A percentile compares a stretch with the other conserved stretches of the same genome.
Evolutionary conservation across 768 basidiomycete genomes (phyloP).

Genomic region (Clavulina sp.): DNA sequence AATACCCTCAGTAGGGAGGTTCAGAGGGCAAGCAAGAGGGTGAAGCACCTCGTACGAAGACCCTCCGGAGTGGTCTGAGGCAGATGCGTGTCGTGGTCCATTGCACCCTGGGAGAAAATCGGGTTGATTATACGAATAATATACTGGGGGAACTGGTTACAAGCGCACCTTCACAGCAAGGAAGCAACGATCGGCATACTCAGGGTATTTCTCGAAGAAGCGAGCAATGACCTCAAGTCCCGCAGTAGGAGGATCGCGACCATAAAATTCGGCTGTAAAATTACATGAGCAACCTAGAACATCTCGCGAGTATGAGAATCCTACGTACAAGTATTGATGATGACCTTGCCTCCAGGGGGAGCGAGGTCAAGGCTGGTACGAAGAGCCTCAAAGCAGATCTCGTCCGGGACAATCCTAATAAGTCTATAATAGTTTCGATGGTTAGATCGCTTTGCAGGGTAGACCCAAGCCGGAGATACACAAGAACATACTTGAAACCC

Average conservation of each 20-base stretch:
- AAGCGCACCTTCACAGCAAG: constrained; percentile 25
- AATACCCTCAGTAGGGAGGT: not conserved
- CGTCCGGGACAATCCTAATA: no score
- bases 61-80: not conserved
- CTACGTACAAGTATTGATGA: constrained; percentile 34
- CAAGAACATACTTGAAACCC: no score
- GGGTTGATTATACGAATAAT: not conserved
- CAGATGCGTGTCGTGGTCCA: not conserved
- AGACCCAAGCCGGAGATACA: no score
- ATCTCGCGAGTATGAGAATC: no score
- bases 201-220: constrained; percentile 21
- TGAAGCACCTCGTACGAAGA: not conserved
- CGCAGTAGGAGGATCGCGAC: constrained; percentile 3
- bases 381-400: constrained; percentile 45
- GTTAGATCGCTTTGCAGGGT: no score
- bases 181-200: constrained; percentile 19
- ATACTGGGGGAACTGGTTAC: not conserved
- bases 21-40: not conserved
- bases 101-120: not conserved
- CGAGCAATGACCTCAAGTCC: constrained; percentile 22
- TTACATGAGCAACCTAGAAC: no score
- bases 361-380: constrained; percentile 30
- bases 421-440: no score
- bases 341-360: constrained; percentile 28
- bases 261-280: not conserved